phyloP scores from a whole-genome alignment of 2,329 filamentous ascomycete genomes.

The Calonectria pteridis region DNA sequence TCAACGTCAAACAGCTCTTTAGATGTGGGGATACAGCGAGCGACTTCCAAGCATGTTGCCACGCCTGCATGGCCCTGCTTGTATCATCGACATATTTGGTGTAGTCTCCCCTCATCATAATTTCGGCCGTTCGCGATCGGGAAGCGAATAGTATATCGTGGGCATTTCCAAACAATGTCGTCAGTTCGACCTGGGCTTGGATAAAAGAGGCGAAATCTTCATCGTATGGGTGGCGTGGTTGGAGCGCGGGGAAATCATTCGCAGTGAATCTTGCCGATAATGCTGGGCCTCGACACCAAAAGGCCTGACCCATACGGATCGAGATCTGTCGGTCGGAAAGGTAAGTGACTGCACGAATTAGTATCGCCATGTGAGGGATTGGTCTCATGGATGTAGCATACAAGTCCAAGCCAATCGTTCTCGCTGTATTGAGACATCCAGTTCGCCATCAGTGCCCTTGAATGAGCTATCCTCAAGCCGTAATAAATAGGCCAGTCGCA shows the following conservation, averaged over 20 bases:
- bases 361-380: not conserved
- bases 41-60: conserved; percentile 22
- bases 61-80: conserved; percentile 21
- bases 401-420: conserved; percentile 18
- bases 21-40: conserved; percentile 23
- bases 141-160: conserved; percentile 30
- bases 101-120: conserved; percentile 31
- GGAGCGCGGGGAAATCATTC: conserved; percentile 24
- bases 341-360: not conserved
- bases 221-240: conserved; percentile 16
- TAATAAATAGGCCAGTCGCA: conserved; percentile 9
- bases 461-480: conserved; percentile 18
- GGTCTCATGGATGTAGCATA: not conserved
- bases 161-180: conserved; percentile 25
- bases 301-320: conserved; percentile 26
- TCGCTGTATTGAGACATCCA: conserved; percentile 12
- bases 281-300: conserved; percentile 28
- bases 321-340: conserved; percentile 20
- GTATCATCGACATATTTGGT: conserved; percentile 31
- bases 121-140: conserved; percentile 24
- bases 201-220: conserved; percentile 28
- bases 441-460: conserved; percentile 3
- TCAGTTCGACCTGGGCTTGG: conserved; percentile 24
- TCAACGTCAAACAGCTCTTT: conserved; percentile 22
- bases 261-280: conserved; percentile 27